Evolutionary conservation across 306 rosid genomes (phyloP).

Genomic region (Trifolium dubium): DNA sequence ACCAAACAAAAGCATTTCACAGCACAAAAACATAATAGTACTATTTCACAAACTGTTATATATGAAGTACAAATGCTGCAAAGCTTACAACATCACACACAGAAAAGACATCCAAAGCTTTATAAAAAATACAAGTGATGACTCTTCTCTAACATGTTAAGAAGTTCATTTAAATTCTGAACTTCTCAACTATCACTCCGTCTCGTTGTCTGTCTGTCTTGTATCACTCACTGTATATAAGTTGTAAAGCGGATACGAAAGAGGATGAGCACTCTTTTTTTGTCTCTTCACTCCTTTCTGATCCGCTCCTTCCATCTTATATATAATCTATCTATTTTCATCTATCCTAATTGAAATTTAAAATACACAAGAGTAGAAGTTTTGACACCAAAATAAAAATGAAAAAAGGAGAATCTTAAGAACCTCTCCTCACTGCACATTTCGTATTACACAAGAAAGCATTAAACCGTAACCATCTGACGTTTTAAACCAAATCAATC

Average conservation of each 20-base stretch:
- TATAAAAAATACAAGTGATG: slow-evolving; percentile 54
- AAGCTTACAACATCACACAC: slow-evolving; percentile 69
- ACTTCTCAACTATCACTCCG: slow-evolving; percentile 45
- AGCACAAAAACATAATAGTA: slow-evolving; percentile 38
- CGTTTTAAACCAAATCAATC: slow-evolving; percentile 26
- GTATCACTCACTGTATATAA: slow-evolving; percentile 61
- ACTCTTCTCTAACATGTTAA: slow-evolving; percentile 54
- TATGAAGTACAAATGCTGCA: slow-evolving; percentile 57
- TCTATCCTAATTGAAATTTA: slow-evolving; percentile 55
- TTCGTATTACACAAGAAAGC: slow-evolving; percentile 55
- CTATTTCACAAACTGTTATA: slow-evolving; percentile 52
- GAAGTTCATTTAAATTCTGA: slow-evolving; percentile 47
- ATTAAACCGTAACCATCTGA: slow-evolving; percentile 44
- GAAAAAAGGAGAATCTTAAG: slow-evolving; percentile 37
- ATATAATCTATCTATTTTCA: slow-evolving; percentile 53
- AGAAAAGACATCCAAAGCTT: slow-evolving; percentile 54
- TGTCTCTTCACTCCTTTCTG: slow-evolving; percentile 98
- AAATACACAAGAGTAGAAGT: slow-evolving; percentile 56
- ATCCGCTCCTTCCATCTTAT: slow-evolving; percentile 70
- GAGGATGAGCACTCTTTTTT: slow-evolving; percentile 95
- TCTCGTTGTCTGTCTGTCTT: slow-evolving; percentile 48
- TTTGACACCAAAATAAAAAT: slow-evolving; percentile 31
- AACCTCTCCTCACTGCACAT: slow-evolving; percentile 57
- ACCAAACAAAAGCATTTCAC: slow-evolving; percentile 26
- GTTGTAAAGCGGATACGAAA: slow-evolving; percentile 80